Evolutionary conservation across 2,329 filamentous ascomycete genomes (phyloP), one percentile per base, ranked within the genome.

Genomic region (Helotiales sp.): DNA sequence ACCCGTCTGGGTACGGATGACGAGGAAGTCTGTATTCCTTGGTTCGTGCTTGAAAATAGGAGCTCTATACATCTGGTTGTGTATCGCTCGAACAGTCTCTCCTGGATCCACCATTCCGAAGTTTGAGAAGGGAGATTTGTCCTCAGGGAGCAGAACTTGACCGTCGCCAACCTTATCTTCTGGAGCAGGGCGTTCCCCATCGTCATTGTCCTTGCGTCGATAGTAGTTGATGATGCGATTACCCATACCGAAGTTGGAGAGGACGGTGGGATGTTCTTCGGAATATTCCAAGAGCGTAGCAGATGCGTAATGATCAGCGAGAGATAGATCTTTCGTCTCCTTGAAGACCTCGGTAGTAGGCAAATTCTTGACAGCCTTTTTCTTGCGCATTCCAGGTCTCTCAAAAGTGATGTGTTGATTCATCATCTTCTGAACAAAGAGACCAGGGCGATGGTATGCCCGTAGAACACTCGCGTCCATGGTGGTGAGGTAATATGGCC

Each of bases 201-300:
- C 82, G 40, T 81, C 79, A 38, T 83, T 84, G 70, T 91, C 89
- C 68, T 91, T 91, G 58, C 93, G 86, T 36, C 91, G 89, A 71
- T 97, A 97, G 74, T 98, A 99, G 73, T 99, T 98, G 78, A 98
- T 91, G 58, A 99, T 83, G 53, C 92, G 89, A 72, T 89, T 96
- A 52, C 93, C 93, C 95, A 99, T 99, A 64, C 93, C 95, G 69
- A 97, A 96, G 70, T 96, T 97, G 42, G 93, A 97, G 61, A 99
- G 78, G 59, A 96, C 91, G 9, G 88, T 89, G 0, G 95, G 95
- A 62, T 91, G 88, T 69, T 97, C 92, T 74, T 99, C 95, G 8
- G 91, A 96, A 72, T 99, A 99, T 74, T 99, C 95, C 31, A 98
- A 88, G 13, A 99, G 82, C 5, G 97, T 82, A 19, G 91, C 87